These are phyloP conservation scores for Cerioporus squamosus DNA, from an alignment of 1,284 basidiomycete genomes.

Conservation along the genomic window DNA sequence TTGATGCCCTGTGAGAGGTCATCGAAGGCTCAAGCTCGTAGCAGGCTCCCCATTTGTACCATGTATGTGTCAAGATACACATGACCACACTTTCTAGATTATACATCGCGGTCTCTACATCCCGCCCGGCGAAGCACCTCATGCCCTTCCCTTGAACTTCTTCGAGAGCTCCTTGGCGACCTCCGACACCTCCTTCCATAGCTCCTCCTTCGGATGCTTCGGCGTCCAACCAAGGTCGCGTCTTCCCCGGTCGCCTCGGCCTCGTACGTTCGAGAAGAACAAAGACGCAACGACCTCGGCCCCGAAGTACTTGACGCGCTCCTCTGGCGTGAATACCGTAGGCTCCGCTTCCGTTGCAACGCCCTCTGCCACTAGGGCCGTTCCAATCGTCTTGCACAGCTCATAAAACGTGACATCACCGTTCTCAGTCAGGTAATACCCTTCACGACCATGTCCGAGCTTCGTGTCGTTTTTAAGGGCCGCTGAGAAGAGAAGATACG, in stretches of 20 bases:
- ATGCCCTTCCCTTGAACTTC: background rate
- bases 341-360: constrained; percentile 29
- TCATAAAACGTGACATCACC: constrained; percentile 41
- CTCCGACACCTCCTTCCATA: constrained; percentile 8
- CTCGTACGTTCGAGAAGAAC: constrained; percentile 48
- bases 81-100: too few species aligned
- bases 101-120: too few species aligned
- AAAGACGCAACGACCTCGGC: constrained; percentile 25
- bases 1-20: too few species aligned
- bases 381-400: constrained; percentile 39
- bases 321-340: constrained; percentile 32
- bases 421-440: constrained; percentile 49
- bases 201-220: constrained; percentile 28
- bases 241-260: constrained; percentile 41
- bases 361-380: constrained; percentile 33
- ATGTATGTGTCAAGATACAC: too few species aligned
- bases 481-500: constrained; percentile 18
- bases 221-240: constrained; percentile 44
- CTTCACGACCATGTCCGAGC: constrained; percentile 42
- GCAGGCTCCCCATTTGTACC: too few species aligned
- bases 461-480: constrained; percentile 13
- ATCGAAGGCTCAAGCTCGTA: too few species aligned
- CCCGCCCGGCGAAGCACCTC: background rate
- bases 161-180: constrained; percentile 26
- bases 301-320: constrained; percentile 28